phyloP scores from a whole-genome alignment of 2,329 filamentous ascomycete genomes.

The Verticillium tricorpus region DNA sequence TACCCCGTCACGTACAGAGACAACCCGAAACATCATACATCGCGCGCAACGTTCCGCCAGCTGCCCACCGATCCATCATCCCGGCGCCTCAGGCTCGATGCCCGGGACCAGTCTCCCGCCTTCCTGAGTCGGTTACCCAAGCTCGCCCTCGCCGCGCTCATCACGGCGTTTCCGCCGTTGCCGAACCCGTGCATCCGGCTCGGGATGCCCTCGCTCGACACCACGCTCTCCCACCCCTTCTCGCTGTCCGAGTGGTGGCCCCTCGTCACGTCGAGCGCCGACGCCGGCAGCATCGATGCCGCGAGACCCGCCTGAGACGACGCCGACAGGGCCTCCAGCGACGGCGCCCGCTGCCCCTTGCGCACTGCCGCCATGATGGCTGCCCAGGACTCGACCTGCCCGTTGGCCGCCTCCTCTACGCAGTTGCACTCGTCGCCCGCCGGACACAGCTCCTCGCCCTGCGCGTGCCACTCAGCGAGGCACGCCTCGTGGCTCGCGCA shows the following conservation, averaged over 20 bases:
- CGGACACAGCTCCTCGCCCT: conserved; percentile 53
- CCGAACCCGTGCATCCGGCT: conserved; percentile 9
- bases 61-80: background rate
- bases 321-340: background rate
- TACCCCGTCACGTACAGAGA: background rate
- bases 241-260: conserved; percentile 23
- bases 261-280: conserved; percentile 17
- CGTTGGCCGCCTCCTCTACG: conserved; percentile 49
- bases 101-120: conserved; percentile 41
- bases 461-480: conserved; percentile 53
- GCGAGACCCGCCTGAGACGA: background rate
- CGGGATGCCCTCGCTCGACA: conserved; percentile 16
- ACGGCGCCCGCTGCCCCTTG: conserved; percentile 19
- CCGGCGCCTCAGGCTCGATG: conserved; percentile 34
- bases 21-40: background rate
- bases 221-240: conserved; percentile 30
- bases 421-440: conserved; percentile 64
- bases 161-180: conserved; percentile 20
- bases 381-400: conserved; percentile 57
- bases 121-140: conserved; percentile 46
- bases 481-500: conserved; percentile 58
- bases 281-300: conserved; percentile 19
- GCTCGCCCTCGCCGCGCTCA: conserved; percentile 38
- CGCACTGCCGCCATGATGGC: conserved; percentile 44
- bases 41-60: background rate